Percentiles rank a stretch among this genome's conserved stretches.
phyloP scores from a whole-genome alignment of 371 early-diverging fungal genomes.

The Apophysomyces elegans region DNA sequence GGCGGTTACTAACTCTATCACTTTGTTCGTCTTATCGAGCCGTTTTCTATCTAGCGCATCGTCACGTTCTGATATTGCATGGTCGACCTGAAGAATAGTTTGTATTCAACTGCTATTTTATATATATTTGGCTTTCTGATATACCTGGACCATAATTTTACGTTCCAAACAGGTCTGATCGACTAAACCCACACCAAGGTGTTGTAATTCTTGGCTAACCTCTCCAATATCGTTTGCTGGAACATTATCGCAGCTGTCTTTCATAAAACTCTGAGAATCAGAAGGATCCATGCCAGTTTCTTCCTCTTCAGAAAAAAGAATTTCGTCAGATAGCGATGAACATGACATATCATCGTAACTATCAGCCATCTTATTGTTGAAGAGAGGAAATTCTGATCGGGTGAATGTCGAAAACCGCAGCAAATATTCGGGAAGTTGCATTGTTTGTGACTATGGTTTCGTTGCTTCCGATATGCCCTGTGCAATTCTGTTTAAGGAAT shows the following conservation, averaged over 20 bases:
- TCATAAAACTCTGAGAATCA: background rate
- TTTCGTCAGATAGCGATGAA: slow-evolving; percentile 13
- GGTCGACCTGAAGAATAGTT: slow-evolving; percentile 49
- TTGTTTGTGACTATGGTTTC: background rate
- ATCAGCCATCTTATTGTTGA: slow-evolving; percentile 3
- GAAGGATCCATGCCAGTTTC: background rate
- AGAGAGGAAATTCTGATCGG: background rate
- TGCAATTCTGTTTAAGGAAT: no score
- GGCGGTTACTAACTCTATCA: slow-evolving; percentile 31
- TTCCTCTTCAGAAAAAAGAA: slow-evolving; percentile 5
- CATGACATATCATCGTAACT: slow-evolving; percentile 13
- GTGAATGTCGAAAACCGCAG: background rate
- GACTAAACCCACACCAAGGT: slow-evolving; percentile 60
- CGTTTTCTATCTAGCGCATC: slow-evolving; percentile 57
- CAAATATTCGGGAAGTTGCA: background rate
- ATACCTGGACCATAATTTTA: slow-evolving; percentile 66
- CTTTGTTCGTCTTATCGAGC: slow-evolving; percentile 51
- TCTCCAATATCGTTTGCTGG: background rate
- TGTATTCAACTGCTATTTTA: background rate
- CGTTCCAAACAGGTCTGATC: slow-evolving; percentile 70
- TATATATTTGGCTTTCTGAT: slow-evolving; percentile 18
- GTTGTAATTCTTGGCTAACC: slow-evolving; percentile 23
- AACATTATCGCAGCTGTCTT: background rate
- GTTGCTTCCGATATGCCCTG: no score
- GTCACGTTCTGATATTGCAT: slow-evolving; percentile 62